Conservation (phyloP, 2,329 filamentous ascomycete species). For the Leptodontidium sp. region DNA sequence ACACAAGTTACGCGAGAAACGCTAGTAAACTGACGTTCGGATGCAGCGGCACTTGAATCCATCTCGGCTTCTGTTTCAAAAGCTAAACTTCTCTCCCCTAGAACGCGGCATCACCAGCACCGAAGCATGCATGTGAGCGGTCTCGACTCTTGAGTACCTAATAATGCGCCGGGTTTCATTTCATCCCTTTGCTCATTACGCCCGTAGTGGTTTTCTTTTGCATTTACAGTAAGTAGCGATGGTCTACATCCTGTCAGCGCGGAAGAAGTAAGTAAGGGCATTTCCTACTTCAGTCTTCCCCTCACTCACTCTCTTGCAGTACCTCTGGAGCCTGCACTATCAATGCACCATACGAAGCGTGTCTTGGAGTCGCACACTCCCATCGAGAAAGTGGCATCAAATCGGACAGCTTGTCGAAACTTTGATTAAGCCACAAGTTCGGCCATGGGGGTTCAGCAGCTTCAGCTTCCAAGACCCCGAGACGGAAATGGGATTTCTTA, state of each 20-base stretch:
- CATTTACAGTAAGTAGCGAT: not conserved
- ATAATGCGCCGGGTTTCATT: not conserved
- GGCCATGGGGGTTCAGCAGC: not conserved
- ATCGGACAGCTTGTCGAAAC: not conserved
- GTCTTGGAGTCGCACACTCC: slow-evolving; percentile 9
- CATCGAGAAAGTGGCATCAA: slow-evolving; percentile 5
- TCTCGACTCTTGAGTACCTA: not conserved
- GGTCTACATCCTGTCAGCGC: too few species aligned
- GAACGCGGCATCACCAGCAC: too few species aligned
- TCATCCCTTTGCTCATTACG: not conserved
- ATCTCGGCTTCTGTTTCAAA: not conserved
- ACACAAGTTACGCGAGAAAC: not conserved
- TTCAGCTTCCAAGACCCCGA: not conserved
- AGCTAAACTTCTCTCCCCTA: not conserved
- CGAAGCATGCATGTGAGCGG: not conserved
- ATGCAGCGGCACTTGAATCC: slow-evolving; percentile 11
- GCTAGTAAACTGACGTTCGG: slow-evolving; percentile 9
- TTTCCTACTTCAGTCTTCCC: too few species aligned
- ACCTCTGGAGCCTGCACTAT: not conserved
- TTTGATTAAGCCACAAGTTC: slow-evolving; percentile 3
- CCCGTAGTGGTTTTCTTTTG: not conserved
- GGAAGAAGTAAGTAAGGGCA: too few species aligned
- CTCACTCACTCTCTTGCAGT: not conserved
- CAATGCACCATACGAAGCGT: not conserved
- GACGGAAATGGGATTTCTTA: not conserved